Evolutionary conservation across 805 yeast genomes (phyloP), one percentile per base, ranked within the genome.

Genomic region (Lipomyces kockii): DNA sequence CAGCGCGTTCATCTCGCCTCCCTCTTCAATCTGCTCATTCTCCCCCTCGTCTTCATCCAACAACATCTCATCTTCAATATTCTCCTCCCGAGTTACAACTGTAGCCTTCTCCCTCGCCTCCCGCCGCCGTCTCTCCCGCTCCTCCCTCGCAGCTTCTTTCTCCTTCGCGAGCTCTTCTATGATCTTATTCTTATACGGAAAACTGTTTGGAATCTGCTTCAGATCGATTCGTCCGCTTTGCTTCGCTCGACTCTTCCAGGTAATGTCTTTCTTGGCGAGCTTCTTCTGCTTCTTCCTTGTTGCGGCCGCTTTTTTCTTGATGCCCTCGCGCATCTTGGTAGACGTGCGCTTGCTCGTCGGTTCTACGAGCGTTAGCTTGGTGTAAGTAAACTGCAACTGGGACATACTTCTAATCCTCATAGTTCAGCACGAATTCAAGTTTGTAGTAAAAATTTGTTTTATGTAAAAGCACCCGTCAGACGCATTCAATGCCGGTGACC

Each of bases 281-380:
- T 95, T 95, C 74, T 84, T 85, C 78, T 90, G 89, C 77, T 95
- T 95, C 80, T 96, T 87, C 71, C 89, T 85, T 74, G 93, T 94
- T 7, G 98, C 97, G 54, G 94, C 86, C 2, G 97, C 93, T 81
- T 95, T 95, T 86, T 92, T 95, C 83, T 91, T 90, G 78, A 95
- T 92, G 71, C 99, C 99, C 79, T 93, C 97, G 76, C 92, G 87
- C 91, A 93, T 87, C 79, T 96, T 92, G 75, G 98, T 94, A 77
- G 95, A 86, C 62, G 88, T 84, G 81, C 98, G 87, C 81, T 94
- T 95, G 68, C 97, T 90, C 52, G 92, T 89, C 71, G 89, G 89
- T 79, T 84, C 81, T 83, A 27, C 14, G n/a, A 17, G 12, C 27
- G 39, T 57, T 25, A 25, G 20, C 37, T 32, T 9, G 35, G 11